Evolutionary conservation across 345 rosid species (phyloP), one percentile per base, ranked within the genome.

Genomic region (Barbarea vulgaris): DNA sequence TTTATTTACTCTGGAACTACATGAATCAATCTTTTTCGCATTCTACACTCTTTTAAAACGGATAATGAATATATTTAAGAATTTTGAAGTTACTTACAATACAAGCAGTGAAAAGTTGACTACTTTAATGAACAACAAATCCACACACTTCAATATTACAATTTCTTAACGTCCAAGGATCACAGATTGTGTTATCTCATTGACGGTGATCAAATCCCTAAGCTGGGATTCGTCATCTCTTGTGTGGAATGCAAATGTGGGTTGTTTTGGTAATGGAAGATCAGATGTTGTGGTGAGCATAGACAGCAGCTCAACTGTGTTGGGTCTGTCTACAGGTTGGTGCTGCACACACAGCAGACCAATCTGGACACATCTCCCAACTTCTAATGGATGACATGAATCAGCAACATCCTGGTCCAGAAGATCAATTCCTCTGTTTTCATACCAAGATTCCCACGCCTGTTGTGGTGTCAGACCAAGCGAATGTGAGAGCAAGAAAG

Each of bases 261-360:
- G 73, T 48, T 75, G 73, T 31, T 47, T 25, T 25, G 78, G 78
- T 13, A 19, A 9, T 50, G 73, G 53, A 36, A 67, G 73, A 48
- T 75, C 73, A 12, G 46, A 48, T 59, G 28, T 59, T 44, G 70
- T 42, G 14, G 75, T 69, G 24, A 76, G 70, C 80, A 76, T 62
- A 8, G 74, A 50, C 18, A 75, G 1, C 36, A 75, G 34, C 51
- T 69, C 63, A 12, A 62, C 33, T 13, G 75, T 62, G 41, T 69
- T 76, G 0, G 70, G 79, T 67, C 74, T 67, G 6, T 76, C 75
- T 1, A 1, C 1, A 41, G 70, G 65, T 44, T 69, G 51, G 6
- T 69, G 64, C 34, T 76, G 80, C 6, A 76, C 75, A 44, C 80
- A 76, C 1, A 76, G 50, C 15, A 76, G 1, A 60, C 75, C 75